Percentiles rank a stretch among this genome's conserved stretches.
Conservation (phyloP, 768 basidiomycete species). For the Phylloporus scabripes region DNA sequence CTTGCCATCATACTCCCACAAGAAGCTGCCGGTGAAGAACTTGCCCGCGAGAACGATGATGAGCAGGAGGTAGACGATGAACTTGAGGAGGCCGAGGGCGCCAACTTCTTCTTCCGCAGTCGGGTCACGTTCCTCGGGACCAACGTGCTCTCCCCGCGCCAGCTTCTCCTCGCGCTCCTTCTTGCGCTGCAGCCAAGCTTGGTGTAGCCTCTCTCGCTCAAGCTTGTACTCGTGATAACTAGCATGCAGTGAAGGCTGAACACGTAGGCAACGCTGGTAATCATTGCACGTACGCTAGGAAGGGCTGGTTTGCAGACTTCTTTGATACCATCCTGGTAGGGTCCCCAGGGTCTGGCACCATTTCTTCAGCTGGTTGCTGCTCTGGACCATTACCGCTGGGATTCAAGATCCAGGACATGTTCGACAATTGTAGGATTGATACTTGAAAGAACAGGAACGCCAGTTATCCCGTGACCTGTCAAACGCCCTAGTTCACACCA, state of each 20-base stretch:
- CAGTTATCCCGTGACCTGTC: neutral
- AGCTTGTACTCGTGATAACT: slow-evolving; percentile 67
- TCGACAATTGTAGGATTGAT: neutral
- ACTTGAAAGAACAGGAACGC: neutral
- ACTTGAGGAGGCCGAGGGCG: slow-evolving; percentile 60
- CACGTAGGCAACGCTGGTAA: neutral
- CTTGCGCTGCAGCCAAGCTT: slow-evolving; percentile 65
- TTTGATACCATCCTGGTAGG: slow-evolving; percentile 68
- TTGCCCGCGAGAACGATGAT: slow-evolving; percentile 61
- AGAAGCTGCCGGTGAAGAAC: slow-evolving; percentile 81
- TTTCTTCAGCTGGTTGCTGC: slow-evolving; percentile 39
- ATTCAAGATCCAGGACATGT: slow-evolving; percentile 67
- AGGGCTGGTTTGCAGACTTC: slow-evolving; percentile 82
- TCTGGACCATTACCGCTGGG: slow-evolving; percentile 34
- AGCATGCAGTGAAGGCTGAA: slow-evolving; percentile 8
- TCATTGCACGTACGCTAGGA: slow-evolving; percentile 59
- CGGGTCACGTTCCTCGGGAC: slow-evolving; percentile 68
- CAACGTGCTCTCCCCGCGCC: slow-evolving; percentile 66
- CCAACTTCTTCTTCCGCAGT: slow-evolving; percentile 65
- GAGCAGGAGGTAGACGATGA: slow-evolving; percentile 52
- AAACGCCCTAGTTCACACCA: neutral
- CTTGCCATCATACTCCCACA: slow-evolving; percentile 76
- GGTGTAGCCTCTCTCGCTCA: slow-evolving; percentile 54
- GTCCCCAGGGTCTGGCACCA: slow-evolving; percentile 58
- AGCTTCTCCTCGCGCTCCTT: slow-evolving; percentile 67